Conservation (phyloP, 176 grass and related monocot genomes). For the Dendrocalamus sinicus region DNA sequence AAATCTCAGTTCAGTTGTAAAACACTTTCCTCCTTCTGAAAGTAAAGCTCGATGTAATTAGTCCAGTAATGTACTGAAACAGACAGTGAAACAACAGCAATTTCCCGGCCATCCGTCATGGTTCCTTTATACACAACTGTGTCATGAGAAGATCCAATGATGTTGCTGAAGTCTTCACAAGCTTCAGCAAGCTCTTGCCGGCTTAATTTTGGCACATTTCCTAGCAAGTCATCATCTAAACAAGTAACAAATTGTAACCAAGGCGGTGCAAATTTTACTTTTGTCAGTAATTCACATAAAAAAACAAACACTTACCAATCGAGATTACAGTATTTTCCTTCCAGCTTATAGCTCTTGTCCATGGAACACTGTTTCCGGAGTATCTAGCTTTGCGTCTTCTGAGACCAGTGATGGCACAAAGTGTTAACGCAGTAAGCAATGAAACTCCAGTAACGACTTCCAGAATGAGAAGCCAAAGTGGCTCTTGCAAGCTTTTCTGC, state of each 20-base stretch:
- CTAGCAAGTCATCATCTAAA: slow-evolving; percentile 71
- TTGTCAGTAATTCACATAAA: slow-evolving; percentile 8
- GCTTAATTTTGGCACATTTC: slow-evolving; percentile 61
- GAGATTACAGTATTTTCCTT: slow-evolving; percentile 72
- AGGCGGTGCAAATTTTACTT: background rate
- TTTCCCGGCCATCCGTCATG: slow-evolving; percentile 79
- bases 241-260: background rate
- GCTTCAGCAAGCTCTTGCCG: slow-evolving; percentile 76
- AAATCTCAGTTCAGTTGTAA: background rate
- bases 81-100: slow-evolving; percentile 80
- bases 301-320: slow-evolving; percentile 59
- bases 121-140: slow-evolving; percentile 89
- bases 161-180: slow-evolving; percentile 99
- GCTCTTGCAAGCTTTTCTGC: slow-evolving; percentile 52
- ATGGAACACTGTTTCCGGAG: slow-evolving; percentile 32
- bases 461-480: slow-evolving; percentile 81
- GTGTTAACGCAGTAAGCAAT: slow-evolving; percentile 55
- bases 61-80: slow-evolving; percentile 73
- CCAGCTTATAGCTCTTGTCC: slow-evolving; percentile 67
- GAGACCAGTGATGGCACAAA: slow-evolving; percentile 41
- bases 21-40: slow-evolving; percentile 69
- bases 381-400: slow-evolving; percentile 60
- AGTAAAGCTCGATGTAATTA: slow-evolving; percentile 76
- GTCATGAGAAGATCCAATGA: slow-evolving; percentile 84
- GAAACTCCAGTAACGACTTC: slow-evolving; percentile 66